Percentiles rank a stretch among this genome's conserved stretches.
Conservation (phyloP, 176 grass and related monocot genomes). For the Oryza punctata region DNA sequence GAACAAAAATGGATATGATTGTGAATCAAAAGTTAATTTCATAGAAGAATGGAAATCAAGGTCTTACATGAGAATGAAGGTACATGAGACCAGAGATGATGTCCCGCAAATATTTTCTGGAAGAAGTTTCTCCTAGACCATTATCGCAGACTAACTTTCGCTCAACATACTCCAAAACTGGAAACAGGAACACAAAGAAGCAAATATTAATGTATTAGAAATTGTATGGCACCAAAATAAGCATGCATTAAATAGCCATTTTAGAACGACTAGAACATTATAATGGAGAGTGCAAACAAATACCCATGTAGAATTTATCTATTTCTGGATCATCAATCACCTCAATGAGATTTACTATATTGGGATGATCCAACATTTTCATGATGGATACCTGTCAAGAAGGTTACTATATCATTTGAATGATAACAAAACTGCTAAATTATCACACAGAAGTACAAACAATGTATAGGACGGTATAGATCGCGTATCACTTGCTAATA, state of each 20-base stretch:
- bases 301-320: slow-evolving; percentile 95
- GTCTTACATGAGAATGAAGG: slow-evolving; percentile 90
- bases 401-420: background rate
- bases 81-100: slow-evolving; percentile 85
- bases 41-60: background rate
- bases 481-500: background rate
- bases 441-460: background rate
- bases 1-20: background rate
- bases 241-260: background rate
- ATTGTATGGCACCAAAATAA: background rate
- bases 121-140: slow-evolving; percentile 64
- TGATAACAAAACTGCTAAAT: background rate
- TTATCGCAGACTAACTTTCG: slow-evolving; percentile 69
- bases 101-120: slow-evolving; percentile 75
- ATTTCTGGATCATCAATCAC: slow-evolving; percentile 82
- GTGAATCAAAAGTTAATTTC: background rate
- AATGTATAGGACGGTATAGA: background rate
- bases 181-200: background rate
- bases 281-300: slow-evolving; percentile 7
- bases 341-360: slow-evolving; percentile 96
- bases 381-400: slow-evolving; percentile 81
- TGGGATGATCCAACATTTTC: slow-evolving; percentile 93
- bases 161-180: slow-evolving; percentile 86
- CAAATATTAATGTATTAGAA: background rate
- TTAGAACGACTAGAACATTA: slow-evolving; percentile 26